These are phyloP conservation scores for Myriosclerotinia duriaeana DNA, from an alignment of 2,329 filamentous ascomycete genomes.

Conservation along the genomic window DNA sequence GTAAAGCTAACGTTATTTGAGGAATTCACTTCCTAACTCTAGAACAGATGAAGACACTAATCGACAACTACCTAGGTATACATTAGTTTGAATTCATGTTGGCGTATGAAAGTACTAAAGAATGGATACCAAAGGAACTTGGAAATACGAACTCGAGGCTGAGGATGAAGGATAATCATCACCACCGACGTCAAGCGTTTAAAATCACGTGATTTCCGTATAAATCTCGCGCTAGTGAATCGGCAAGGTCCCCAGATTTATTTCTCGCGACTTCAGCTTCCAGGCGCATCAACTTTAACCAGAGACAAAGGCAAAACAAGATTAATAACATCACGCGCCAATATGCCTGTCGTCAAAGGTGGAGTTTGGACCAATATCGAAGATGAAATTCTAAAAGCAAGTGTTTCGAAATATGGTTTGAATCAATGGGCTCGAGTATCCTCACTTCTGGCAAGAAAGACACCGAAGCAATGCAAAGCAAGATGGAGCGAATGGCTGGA, in stretches of 20 bases:
- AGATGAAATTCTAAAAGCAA: conserved; percentile 91
- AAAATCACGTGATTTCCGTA: background rate
- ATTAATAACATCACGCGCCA: conserved; percentile 35
- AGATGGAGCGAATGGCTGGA: conserved; percentile 99
- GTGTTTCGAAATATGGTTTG: conserved; percentile 89
- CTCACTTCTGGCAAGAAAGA: conserved; percentile 94
- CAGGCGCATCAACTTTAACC: conserved; percentile 12
- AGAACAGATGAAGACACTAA: background rate
- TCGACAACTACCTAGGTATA: background rate
- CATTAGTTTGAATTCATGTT: background rate
- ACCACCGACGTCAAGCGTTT: background rate
- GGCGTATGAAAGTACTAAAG: too few species aligned
- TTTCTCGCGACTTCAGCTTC: conserved; percentile 22
- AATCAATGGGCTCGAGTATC: conserved; percentile 99
- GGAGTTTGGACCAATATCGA: conserved; percentile 75
- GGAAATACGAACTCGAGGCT: background rate
- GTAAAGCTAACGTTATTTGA: background rate
- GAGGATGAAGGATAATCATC: background rate
- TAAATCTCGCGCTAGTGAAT: conserved; percentile 10
- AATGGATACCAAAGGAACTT: too few species aligned
- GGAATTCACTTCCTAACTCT: background rate
- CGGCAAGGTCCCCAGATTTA: conserved; percentile 21
- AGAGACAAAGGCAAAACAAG: conserved; percentile 15
- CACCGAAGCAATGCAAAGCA: conserved; percentile 98
- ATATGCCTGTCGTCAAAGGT: conserved; percentile 72